Evolutionary conservation across 2,329 filamentous ascomycete genomes (phyloP).

Genomic region (Arthrobotrys iridis): DNA sequence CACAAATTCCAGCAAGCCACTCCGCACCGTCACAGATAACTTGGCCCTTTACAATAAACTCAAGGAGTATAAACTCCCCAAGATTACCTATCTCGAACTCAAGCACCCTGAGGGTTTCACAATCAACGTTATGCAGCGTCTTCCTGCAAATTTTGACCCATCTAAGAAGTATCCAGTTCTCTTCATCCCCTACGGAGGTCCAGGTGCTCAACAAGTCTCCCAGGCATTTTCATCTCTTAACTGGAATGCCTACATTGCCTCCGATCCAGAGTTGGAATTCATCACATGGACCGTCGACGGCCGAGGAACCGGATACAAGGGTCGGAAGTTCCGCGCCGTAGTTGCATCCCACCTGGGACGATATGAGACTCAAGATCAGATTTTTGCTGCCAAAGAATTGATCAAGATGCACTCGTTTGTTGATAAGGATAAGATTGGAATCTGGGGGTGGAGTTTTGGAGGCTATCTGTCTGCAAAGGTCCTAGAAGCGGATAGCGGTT

Average conservation of each 20-base stretch:
- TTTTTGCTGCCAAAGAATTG: constrained; percentile 72
- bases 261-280: constrained; percentile 74
- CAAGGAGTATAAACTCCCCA: constrained; percentile 71
- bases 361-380: constrained; percentile 73
- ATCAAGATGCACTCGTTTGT: constrained; percentile 66
- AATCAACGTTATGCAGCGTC: constrained; percentile 72
- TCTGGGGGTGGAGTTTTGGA: constrained; percentile 76
- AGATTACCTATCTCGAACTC: constrained; percentile 72
- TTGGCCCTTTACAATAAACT: constrained; percentile 68
- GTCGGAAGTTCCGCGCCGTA: constrained; percentile 70
- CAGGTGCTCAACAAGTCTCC: constrained; percentile 70
- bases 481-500: constrained; percentile 70
- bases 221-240: constrained; percentile 69
- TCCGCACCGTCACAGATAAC: constrained; percentile 72
- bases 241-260: constrained; percentile 73
- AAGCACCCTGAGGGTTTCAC: constrained; percentile 70
- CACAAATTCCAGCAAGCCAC: constrained; percentile 67
- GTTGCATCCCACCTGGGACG: constrained; percentile 71
- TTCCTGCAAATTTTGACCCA: constrained; percentile 73
- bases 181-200: constrained; percentile 75
- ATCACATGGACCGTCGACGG: constrained; percentile 75
- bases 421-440: constrained; percentile 70
- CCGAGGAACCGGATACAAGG: constrained; percentile 73
- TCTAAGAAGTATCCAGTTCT: constrained; percentile 73
- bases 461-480: constrained; percentile 75